These are phyloP conservation scores for Petunia secreta DNA, from an alignment of 257 asterid species.

Conservation along the genomic window DNA sequence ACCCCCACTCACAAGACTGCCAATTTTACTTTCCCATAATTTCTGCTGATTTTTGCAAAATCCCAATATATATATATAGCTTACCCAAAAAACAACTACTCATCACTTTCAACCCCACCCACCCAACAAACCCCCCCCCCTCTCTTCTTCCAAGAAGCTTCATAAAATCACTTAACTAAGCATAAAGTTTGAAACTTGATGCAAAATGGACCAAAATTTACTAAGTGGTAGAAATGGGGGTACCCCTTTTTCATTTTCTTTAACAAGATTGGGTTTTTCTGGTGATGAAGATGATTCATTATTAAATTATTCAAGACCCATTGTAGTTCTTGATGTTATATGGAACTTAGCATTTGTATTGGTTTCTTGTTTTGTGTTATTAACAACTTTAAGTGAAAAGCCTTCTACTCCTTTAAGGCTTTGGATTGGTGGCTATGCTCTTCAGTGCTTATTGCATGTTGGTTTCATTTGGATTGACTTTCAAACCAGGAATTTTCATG, in stretches of 20 bases:
- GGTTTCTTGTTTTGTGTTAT: constrained; percentile 63
- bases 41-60: background rate
- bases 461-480: constrained; percentile 68
- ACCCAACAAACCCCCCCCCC: background rate
- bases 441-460: constrained; percentile 78
- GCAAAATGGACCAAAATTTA: constrained; percentile 15
- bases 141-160: background rate
- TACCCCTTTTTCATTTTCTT: constrained; percentile 37
- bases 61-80: background rate
- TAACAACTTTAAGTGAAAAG: constrained; percentile 55
- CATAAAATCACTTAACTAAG: constrained; percentile 6
- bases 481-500: constrained; percentile 47
- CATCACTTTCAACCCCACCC: background rate
- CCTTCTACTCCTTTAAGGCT: constrained; percentile 81
- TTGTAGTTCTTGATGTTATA: constrained; percentile 74
- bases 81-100: constrained; percentile 19
- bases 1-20: constrained; percentile 17
- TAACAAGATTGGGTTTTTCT: constrained; percentile 37
- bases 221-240: constrained; percentile 19
- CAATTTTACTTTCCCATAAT: constrained; percentile 17
- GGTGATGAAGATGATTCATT: constrained; percentile 23
- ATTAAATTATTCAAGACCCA: constrained; percentile 53
- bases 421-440: constrained; percentile 84
- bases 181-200: constrained; percentile 19
- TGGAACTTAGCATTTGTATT: constrained; percentile 79